phyloP scores from a whole-genome alignment of 208 protist genomes.

The Wallacemonas sp. region DNA sequence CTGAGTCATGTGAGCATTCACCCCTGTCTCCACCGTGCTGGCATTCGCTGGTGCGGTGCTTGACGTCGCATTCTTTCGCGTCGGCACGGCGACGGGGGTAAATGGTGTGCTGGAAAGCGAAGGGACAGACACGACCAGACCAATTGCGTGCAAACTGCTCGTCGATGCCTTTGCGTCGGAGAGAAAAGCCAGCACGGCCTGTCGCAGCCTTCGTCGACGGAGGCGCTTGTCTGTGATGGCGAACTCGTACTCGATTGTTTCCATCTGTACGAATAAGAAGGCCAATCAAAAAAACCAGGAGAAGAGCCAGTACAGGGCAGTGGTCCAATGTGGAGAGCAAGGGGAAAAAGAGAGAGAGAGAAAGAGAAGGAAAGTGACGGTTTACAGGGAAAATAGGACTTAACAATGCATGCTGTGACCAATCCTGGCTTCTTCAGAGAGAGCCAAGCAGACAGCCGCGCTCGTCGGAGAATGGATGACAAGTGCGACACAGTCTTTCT shows the following conservation, averaged over 20 bases:
- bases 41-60: not conserved
- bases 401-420: no score
- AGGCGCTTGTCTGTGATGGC: not conserved
- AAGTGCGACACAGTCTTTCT: no score
- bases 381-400: not conserved
- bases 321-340: no score
- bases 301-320: no score
- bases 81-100: no score
- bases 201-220: slow-evolving; percentile 23
- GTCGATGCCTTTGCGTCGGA: slow-evolving; percentile 15
- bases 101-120: slow-evolving; percentile 17
- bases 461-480: no score
- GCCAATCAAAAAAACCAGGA: no score
- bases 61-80: no score
- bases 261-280: no score
- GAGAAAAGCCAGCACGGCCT: slow-evolving; percentile 34
- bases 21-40: not conserved
- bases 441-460: no score
- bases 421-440: no score
- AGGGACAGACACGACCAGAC: slow-evolving; percentile 33
- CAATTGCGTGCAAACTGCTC: slow-evolving; percentile 24
- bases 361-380: not conserved
- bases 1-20: not conserved
- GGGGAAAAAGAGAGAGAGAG: not conserved
- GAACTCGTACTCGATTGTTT: slow-evolving; percentile 14